These are phyloP conservation scores for Monilinia laxa DNA, from an alignment of 2,329 filamentous ascomycete species.

Conservation along the genomic window DNA sequence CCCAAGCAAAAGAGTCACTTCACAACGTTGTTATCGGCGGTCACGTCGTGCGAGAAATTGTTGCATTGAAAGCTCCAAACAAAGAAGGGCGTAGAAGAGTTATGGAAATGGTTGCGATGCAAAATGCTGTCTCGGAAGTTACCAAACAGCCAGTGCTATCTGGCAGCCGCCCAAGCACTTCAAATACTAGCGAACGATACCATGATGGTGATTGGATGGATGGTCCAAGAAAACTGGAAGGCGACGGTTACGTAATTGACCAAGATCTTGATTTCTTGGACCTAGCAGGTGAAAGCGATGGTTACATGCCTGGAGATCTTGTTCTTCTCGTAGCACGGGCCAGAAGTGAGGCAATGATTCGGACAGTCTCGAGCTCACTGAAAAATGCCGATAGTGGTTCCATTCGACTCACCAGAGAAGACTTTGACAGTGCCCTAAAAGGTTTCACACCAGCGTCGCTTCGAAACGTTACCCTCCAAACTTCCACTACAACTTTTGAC, in stretches of 20 bases:
- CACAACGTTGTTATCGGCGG: slow-evolving; percentile 89
- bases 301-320: slow-evolving; percentile 96
- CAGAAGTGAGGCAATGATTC: slow-evolving; percentile 88
- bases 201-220: slow-evolving; percentile 73
- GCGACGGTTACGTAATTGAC: slow-evolving; percentile 70
- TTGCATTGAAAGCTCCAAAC: slow-evolving; percentile 84
- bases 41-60: slow-evolving; percentile 88
- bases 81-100: slow-evolving; percentile 86
- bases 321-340: slow-evolving; percentile 82
- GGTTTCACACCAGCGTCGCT: slow-evolving; percentile 95
- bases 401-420: slow-evolving; percentile 66
- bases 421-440: slow-evolving; percentile 82
- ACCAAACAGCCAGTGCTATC: slow-evolving; percentile 43
- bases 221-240: slow-evolving; percentile 47
- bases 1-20: slow-evolving; percentile 87
- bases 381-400: slow-evolving; percentile 48
- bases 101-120: slow-evolving; percentile 72
- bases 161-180: slow-evolving; percentile 54
- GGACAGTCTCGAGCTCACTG: slow-evolving; percentile 59
- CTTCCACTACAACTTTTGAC: slow-evolving; percentile 87
- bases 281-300: slow-evolving; percentile 89
- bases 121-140: slow-evolving; percentile 48
- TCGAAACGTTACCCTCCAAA: slow-evolving; percentile 90
- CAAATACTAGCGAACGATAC: slow-evolving; percentile 55
- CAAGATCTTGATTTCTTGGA: slow-evolving; percentile 85